Percentiles rank a stretch among this genome's conserved stretches.
Conservation (phyloP, 306 rosid genomes). For the Sechiopsis laciniata region DNA sequence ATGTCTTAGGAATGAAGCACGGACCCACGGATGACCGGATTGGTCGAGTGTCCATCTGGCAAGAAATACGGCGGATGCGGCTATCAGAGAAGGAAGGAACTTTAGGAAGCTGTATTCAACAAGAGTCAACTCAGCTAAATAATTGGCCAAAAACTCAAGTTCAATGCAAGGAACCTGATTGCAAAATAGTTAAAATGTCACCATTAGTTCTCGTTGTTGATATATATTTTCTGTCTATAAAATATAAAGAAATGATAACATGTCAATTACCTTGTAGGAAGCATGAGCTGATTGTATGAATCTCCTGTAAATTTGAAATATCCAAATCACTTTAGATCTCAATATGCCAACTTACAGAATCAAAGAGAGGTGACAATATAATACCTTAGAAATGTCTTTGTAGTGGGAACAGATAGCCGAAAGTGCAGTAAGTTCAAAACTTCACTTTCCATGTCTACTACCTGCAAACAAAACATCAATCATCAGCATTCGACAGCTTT, state of each 20-base stretch:
- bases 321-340: conserved; percentile 17
- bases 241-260: conserved; percentile 7
- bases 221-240: neutral
- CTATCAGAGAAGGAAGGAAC: conserved; percentile 76
- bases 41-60: conserved; percentile 89
- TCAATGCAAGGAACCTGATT: conserved; percentile 62
- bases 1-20: conserved; percentile 7
- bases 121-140: conserved; percentile 78
- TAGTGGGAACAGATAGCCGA: conserved; percentile 71
- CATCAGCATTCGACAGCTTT: neutral
- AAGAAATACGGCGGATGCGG: conserved; percentile 87
- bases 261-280: conserved; percentile 52
- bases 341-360: neutral
- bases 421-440: conserved; percentile 59
- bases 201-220: neutral
- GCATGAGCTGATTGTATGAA: conserved; percentile 76
- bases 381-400: conserved; percentile 88
- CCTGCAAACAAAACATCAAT: conserved; percentile 32
- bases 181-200: conserved; percentile 10
- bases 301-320: conserved; percentile 58
- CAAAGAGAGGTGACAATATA: conserved; percentile 9
- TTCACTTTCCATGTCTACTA: conserved; percentile 66
- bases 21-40: conserved; percentile 75
- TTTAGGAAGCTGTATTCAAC: conserved; percentile 67
- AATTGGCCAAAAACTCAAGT: conserved; percentile 82